These are phyloP conservation scores for Didymella exigua DNA, from an alignment of 2,329 filamentous ascomycete species.

Conservation along the genomic window DNA sequence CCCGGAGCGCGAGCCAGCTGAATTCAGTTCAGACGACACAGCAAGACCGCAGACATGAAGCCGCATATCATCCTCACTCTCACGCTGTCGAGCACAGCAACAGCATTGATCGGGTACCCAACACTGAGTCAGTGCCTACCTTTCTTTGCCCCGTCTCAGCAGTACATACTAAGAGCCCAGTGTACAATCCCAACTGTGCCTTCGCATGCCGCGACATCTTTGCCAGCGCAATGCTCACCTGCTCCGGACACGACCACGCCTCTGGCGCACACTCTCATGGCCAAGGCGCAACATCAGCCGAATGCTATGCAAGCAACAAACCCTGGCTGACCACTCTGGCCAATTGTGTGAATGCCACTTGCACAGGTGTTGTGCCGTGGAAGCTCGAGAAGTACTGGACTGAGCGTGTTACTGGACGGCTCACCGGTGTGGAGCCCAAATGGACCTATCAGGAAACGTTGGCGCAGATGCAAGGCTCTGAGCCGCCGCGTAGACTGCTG, in stretches of 20 bases:
- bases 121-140: constrained; percentile 1
- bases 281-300: constrained; percentile 22
- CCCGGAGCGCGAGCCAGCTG: neutral
- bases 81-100: neutral
- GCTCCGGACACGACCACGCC: constrained; percentile 19
- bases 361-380: constrained; percentile 22
- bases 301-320: constrained; percentile 33
- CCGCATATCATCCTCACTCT: neutral
- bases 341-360: constrained; percentile 37
- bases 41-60: neutral
- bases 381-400: constrained; percentile 31
- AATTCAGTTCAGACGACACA: neutral
- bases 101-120: constrained; percentile 11
- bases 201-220: constrained; percentile 30
- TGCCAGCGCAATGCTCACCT: constrained; percentile 20
- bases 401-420: constrained; percentile 11
- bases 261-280: constrained; percentile 10
- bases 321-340: constrained; percentile 38
- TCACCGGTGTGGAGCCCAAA: constrained; percentile 19
- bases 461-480: constrained; percentile 12
- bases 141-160: neutral
- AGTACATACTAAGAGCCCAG: neutral
- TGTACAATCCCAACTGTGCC: constrained; percentile 24
- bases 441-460: constrained; percentile 28
- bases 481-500: constrained; percentile 8